Conservation (phyloP, 2,329 filamentous ascomycete species). For the Verticillium isaacii region DNA sequence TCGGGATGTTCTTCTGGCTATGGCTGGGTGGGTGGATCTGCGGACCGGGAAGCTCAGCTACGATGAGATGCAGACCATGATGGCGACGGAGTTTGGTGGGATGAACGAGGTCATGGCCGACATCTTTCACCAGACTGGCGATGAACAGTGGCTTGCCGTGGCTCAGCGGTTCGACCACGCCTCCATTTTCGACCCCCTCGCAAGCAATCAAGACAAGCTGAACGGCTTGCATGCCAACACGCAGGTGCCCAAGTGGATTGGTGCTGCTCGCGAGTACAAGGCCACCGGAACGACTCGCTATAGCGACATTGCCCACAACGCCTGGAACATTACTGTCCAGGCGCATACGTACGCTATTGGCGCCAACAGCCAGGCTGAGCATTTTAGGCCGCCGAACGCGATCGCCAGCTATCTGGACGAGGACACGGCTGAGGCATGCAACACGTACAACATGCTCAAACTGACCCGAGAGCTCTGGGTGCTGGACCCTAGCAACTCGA, state of each 20-base stretch:
- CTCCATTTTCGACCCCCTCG: conserved; percentile 39
- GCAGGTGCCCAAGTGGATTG: conserved; percentile 50
- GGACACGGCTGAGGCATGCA: conserved; percentile 48
- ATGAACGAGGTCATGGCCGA: conserved; percentile 48
- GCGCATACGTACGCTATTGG: conserved; percentile 48
- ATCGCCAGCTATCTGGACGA: conserved; percentile 36
- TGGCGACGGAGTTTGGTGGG: conserved; percentile 46
- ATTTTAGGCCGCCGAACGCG: conserved; percentile 41
- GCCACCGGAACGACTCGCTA: conserved; percentile 39
- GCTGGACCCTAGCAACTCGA: conserved; percentile 30
- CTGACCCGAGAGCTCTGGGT: conserved; percentile 46
- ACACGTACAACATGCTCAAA: conserved; percentile 54
- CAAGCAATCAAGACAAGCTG: conserved; percentile 37
- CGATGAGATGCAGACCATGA: conserved; percentile 40
- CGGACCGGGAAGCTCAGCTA: conserved; percentile 37
- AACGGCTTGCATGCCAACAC: conserved; percentile 48
- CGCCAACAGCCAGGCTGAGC: conserved; percentile 48
- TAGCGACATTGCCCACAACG: conserved; percentile 42
- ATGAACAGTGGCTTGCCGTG: conserved; percentile 38
- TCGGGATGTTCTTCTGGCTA: conserved; percentile 33
- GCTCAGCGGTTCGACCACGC: conserved; percentile 47
- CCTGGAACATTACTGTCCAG: conserved; percentile 40
- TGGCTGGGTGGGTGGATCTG: conserved; percentile 44
- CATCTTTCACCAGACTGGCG: conserved; percentile 39
- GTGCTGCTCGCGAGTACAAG: conserved; percentile 42